Conservation (phyloP, 495 filamentous ascomycete genomes). For the Penicillium coffeae region DNA sequence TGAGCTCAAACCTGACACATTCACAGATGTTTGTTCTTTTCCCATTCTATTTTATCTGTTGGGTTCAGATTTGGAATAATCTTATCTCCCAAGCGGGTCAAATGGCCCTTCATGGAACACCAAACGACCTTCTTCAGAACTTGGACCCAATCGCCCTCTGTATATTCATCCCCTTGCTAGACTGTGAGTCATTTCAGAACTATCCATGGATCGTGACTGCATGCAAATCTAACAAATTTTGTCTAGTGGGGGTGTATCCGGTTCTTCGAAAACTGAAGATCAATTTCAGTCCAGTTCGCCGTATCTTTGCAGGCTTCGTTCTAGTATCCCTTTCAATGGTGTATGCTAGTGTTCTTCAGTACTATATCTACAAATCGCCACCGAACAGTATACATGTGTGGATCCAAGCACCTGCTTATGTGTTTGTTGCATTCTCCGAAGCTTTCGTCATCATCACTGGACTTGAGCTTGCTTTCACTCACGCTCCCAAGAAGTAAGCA, state of each 20-base stretch:
- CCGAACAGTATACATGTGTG: conserved; percentile 48
- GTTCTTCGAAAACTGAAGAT: conserved; percentile 53
- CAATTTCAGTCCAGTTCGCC: conserved; percentile 61
- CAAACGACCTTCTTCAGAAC: conserved; percentile 70
- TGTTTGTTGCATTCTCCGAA: conserved; percentile 62
- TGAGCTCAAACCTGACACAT: no score
- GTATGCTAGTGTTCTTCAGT: conserved; percentile 60
- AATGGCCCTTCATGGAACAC: conserved; percentile 48
- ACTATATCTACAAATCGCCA: conserved; percentile 60
- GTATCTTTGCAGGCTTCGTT: conserved; percentile 64
- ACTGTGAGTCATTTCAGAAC: no score
- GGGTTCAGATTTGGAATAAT: no score
- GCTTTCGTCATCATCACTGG: no score
- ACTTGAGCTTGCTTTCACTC: no score
- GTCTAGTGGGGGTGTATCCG: conserved; percentile 65
- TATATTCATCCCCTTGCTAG: conserved; percentile 64
- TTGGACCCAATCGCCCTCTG: conserved; percentile 69
- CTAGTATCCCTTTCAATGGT: conserved; percentile 56
- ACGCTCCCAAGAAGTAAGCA: no score
- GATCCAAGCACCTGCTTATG: conserved; percentile 57
- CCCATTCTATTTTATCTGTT: no score
- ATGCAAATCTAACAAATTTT: no score
- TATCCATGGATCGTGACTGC: no score
- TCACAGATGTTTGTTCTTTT: no score
- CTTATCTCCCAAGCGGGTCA: conserved; percentile 51